Conservation (phyloP, 75 land plant genomes). For the Chamaecyparis obtusa region DNA sequence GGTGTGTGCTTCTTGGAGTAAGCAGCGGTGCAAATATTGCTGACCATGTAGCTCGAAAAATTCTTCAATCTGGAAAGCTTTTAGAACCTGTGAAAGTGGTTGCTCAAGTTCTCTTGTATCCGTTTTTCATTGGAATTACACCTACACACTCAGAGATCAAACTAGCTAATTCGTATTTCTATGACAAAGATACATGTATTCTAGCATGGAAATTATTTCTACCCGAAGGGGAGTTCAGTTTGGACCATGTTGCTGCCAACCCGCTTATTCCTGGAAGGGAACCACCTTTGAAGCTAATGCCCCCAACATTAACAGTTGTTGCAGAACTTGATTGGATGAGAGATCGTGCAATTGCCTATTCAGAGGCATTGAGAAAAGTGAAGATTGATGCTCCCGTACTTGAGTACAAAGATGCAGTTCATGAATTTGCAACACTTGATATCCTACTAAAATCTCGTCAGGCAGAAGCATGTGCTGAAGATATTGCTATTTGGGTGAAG, state of each 20-base stretch:
- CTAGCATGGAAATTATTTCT: conserved; percentile 84
- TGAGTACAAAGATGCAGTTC: conserved; percentile 89
- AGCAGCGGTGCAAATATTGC: conserved; percentile 91
- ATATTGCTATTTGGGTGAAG: conserved; percentile 87
- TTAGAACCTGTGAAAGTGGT: conserved; percentile 81
- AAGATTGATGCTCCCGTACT: conserved; percentile 86
- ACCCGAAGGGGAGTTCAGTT: conserved; percentile 63
- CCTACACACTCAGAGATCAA: conserved; percentile 84
- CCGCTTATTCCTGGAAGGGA: conserved; percentile 52
- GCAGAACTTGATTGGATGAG: conserved; percentile 95
- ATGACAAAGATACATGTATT: conserved; percentile 69
- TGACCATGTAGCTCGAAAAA: conserved; percentile 70
- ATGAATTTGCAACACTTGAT: conserved; percentile 89
- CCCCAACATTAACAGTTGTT: conserved; percentile 73
- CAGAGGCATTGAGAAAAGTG: conserved; percentile 72
- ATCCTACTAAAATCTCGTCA: conserved; percentile 67
- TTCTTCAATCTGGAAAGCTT: conserved; percentile 55
- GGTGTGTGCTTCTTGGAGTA: conserved; percentile 81
- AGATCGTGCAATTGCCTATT: conserved; percentile 83
- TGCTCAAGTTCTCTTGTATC: conserved; percentile 82
- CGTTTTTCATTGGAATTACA: conserved; percentile 64
- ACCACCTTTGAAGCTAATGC: conserved; percentile 75
- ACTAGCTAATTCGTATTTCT: conserved; percentile 83
- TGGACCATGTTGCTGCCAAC: conserved; percentile 78
- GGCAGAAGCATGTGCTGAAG: conserved; percentile 85